Percentiles rank a stretch among this genome's conserved stretches.
These are phyloP conservation scores for Venturia oleaginea DNA, from an alignment of 2,329 filamentous ascomycete genomes.

Conservation along the genomic window DNA sequence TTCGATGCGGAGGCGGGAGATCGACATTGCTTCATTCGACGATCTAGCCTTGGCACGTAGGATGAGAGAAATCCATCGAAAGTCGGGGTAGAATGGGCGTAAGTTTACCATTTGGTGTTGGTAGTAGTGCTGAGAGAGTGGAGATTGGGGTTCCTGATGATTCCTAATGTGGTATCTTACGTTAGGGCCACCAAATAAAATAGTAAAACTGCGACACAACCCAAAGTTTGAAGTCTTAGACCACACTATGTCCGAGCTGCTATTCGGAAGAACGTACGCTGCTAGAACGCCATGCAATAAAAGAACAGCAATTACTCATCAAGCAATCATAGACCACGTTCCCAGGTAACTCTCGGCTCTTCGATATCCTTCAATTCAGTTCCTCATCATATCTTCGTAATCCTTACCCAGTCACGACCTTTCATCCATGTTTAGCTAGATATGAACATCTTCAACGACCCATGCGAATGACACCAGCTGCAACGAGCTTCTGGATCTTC, in stretches of 20 bases:
- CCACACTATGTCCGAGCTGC: not conserved
- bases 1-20: conserved; percentile 5
- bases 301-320: not conserved
- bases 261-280: not conserved
- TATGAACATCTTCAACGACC: not conserved
- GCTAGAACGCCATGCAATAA: not conserved
- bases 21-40: not conserved
- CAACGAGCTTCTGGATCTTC: conserved; percentile 92
- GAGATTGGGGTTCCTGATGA: too few species aligned
- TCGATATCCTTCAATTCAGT: not conserved
- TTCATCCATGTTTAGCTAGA: not conserved
- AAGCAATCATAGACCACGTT: not conserved
- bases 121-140: too few species aligned
- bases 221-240: not conserved
- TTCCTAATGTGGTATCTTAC: too few species aligned
- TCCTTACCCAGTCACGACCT: not conserved
- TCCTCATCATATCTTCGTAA: not conserved
- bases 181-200: too few species aligned
- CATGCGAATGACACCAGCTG: conserved; percentile 52
- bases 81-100: too few species aligned
- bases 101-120: too few species aligned
- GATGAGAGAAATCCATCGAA: too few species aligned
- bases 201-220: not conserved
- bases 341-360: not conserved
- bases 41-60: not conserved